These are phyloP conservation scores for Aquanectria penicillioides DNA, from an alignment of 2,329 filamentous ascomycete genomes.

Conservation along the genomic window DNA sequence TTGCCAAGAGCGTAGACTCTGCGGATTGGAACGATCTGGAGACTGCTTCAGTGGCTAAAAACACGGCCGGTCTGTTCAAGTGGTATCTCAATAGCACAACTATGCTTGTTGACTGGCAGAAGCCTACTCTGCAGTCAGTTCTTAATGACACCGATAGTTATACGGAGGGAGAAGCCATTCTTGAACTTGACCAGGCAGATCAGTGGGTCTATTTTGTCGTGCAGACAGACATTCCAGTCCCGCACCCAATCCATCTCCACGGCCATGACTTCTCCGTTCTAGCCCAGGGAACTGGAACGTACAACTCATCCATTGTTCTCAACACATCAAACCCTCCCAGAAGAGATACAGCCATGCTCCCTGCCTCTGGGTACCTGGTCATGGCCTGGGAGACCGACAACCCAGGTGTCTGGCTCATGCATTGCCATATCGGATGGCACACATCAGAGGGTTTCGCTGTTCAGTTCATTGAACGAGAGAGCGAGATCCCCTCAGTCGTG, in stretches of 20 bases:
- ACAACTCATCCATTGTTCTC: constrained; percentile 19
- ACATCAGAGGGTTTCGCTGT: constrained; percentile 22
- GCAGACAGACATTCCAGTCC: constrained; percentile 33
- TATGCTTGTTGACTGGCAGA: constrained; percentile 40
- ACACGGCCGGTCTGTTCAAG: constrained; percentile 48
- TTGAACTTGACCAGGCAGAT: constrained; percentile 38
- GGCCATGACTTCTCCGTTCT: constrained; percentile 47
- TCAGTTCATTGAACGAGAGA: constrained; percentile 18
- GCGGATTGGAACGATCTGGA: constrained; percentile 42
- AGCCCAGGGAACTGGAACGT: constrained; percentile 34
- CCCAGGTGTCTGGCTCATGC: constrained; percentile 60
- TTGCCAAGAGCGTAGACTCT: constrained; percentile 45
- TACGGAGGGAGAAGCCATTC: constrained; percentile 38
- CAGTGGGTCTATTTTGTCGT: constrained; percentile 45
- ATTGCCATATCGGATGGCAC: constrained; percentile 55
- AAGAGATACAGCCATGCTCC: constrained; percentile 62
- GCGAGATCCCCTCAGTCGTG: constrained; percentile 10
- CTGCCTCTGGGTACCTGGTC: constrained; percentile 54
- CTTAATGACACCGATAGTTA: constrained; percentile 15
- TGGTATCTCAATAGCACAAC: constrained; percentile 54
- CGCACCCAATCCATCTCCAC: constrained; percentile 50
- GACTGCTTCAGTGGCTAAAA: constrained; percentile 33
- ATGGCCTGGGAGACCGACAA: constrained; percentile 61
- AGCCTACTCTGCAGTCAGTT: constrained; percentile 38
- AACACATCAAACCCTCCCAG: constrained; percentile 56